These are phyloP conservation scores for Acanthochlamys bracteata DNA, from an alignment of 106 monocot genomes.

Conservation along the genomic window DNA sequence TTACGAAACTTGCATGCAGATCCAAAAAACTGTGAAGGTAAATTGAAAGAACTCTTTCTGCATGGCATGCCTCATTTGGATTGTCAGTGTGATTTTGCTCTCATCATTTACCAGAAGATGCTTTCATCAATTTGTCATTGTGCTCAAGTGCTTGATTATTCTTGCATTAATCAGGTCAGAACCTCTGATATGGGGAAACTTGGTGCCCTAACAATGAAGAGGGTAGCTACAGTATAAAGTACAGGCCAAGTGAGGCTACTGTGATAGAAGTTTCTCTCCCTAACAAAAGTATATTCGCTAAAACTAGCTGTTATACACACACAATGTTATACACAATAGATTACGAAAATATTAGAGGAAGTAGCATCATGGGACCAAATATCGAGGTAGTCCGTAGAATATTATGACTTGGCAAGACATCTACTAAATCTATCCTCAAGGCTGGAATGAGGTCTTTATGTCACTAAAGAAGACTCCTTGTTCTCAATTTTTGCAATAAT, in stretches of 20 bases:
- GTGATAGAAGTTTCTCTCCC: constrained; percentile 66
- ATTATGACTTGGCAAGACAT: background rate
- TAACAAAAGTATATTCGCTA: constrained; percentile 31
- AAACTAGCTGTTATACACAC: background rate
- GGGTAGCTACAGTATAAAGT: constrained; percentile 93
- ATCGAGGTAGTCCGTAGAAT: background rate
- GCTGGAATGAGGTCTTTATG: too few species aligned
- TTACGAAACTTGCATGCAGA: constrained; percentile 34
- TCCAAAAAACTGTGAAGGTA: constrained; percentile 72
- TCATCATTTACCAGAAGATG: background rate
- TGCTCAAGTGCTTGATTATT: background rate
- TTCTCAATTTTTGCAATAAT: too few species aligned
- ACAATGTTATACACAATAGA: background rate
- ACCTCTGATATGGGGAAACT: constrained; percentile 79
- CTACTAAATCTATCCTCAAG: too few species aligned
- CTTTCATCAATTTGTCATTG: constrained; percentile 1
- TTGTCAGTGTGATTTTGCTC: too few species aligned
- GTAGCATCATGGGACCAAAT: background rate
- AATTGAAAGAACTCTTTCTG: constrained; percentile 50
- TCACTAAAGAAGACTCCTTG: too few species aligned
- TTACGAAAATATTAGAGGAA: background rate
- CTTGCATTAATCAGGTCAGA: constrained; percentile 43
- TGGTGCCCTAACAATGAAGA: constrained; percentile 74
- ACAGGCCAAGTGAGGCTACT: constrained; percentile 64
- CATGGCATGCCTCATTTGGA: constrained; percentile 54